A percentile compares a stretch with the other conserved stretches of the same genome.
Evolutionary conservation across 306 rosid genomes (phyloP).

Genomic region (Prunus mume): DNA sequence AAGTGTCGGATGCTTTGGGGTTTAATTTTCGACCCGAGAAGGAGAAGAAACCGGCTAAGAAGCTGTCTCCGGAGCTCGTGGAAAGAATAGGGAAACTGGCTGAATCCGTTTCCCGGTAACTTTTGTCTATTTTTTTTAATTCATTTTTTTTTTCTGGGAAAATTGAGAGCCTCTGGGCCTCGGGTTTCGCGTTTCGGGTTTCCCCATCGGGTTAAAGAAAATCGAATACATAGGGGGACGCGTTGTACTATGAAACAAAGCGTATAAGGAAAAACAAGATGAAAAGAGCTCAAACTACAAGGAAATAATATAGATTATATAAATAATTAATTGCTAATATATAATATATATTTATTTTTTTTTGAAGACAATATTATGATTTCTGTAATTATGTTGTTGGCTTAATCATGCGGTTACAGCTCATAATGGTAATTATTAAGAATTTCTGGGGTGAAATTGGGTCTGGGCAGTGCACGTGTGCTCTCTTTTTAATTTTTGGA

Average conservation of each 20-base stretch:
- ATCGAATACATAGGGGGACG: conserved; percentile 30
- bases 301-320: not conserved
- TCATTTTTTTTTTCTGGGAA: not conserved
- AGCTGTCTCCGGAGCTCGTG: conserved; percentile 74
- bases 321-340: conserved; percentile 12
- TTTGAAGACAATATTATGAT: not conserved
- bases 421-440: not conserved
- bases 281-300: conserved; percentile 25
- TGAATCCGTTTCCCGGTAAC: conserved; percentile 75
- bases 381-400: conserved; percentile 7
- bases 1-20: conserved; percentile 82
- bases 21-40: conserved; percentile 90
- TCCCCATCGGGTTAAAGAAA: conserved; percentile 24
- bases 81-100: conserved; percentile 84
- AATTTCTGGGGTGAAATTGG: no score
- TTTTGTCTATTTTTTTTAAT: not conserved
- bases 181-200: conserved; percentile 26
- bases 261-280: conserved; percentile 26
- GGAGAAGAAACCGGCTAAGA: conserved; percentile 73
- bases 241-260: conserved; percentile 47
- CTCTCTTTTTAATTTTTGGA: conserved; percentile 12
- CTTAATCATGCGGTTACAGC: conserved; percentile 17
- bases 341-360: not conserved
- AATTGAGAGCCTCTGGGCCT: conserved; percentile 14
- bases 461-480: conserved; percentile 50